A percentile compares a stretch with the other conserved stretches of the same genome.
Evolutionary conservation across 2,329 filamentous ascomycete species (phyloP).

Genomic region (Fusarium piperis): DNA sequence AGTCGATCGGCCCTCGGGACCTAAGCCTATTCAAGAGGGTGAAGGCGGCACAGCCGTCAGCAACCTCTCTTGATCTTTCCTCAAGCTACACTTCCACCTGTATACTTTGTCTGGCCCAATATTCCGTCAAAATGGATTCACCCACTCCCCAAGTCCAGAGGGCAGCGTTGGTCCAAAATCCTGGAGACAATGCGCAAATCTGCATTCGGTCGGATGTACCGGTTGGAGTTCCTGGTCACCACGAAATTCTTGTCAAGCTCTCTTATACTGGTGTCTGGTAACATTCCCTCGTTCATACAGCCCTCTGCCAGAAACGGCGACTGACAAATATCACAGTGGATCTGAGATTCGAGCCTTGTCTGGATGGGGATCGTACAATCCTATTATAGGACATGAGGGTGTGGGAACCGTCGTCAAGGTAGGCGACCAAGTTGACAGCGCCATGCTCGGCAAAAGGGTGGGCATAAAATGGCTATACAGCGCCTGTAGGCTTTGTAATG

Average conservation of each 20-base stretch:
- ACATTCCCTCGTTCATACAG: background rate
- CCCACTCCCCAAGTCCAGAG: slow-evolving; percentile 7
- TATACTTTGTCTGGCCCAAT: background rate
- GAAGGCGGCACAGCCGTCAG: background rate
- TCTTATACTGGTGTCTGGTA: slow-evolving; percentile 36
- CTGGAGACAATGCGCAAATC: slow-evolving; percentile 16
- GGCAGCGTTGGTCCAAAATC: slow-evolving; percentile 27
- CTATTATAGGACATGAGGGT: slow-evolving; percentile 46
- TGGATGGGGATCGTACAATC: slow-evolving; percentile 42
- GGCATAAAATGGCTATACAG: slow-evolving; percentile 58
- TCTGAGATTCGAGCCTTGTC: slow-evolving; percentile 45
- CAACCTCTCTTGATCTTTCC: background rate
- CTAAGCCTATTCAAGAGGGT: background rate
- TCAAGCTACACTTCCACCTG: too few species aligned
- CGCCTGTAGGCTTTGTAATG: slow-evolving; percentile 50
- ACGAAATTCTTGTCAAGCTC: slow-evolving; percentile 33
- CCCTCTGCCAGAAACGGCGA: background rate
- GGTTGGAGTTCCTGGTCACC: background rate
- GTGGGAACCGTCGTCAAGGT: slow-evolving; percentile 44
- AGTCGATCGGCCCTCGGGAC: slow-evolving; percentile 8
- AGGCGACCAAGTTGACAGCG: slow-evolving; percentile 39
- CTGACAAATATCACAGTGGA: slow-evolving; percentile 27
- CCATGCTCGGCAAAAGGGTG: slow-evolving; percentile 48
- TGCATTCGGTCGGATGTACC: slow-evolving; percentile 3
- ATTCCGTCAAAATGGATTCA: slow-evolving; percentile 6